Evolutionary conservation across 495 filamentous ascomycete species (phyloP), one percentile per base, ranked within the genome.

Genomic region (Lineolata rhizophorae): DNA sequence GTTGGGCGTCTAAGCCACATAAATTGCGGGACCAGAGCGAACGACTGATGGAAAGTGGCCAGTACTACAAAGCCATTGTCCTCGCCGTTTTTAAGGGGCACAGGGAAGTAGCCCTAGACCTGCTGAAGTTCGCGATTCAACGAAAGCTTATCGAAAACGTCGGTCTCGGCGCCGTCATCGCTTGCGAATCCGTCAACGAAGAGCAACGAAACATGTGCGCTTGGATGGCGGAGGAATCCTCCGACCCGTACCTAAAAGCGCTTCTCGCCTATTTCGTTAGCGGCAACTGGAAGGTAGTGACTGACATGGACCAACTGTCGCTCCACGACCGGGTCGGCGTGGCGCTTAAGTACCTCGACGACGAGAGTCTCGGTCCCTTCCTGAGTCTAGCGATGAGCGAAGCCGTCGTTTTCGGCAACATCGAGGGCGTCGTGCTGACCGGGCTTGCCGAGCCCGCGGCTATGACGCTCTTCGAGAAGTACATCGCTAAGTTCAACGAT

Each of bases 241-340:
- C 63, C 0, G 87, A 97, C 41, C 80, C 83, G 0, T 94, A 92
- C 45, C 65, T 87, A 6, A 71, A 83, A 31, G 83, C 84, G 0
- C 75, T 97, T 33, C 76, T 92, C n/a, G 72, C 79, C n/a, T 71
- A 82, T 32, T 81, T 94, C 31, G 72, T 78, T 30, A 82, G 76
- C 15, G 81, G 81, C 5, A 67, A 90, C 47, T 95, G 87, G 87
- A 57, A 67, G 18, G 67, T 67, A 8, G 80, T 95, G 14, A 67
- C 79, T 34, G 64, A 78, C 31, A 83, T 94, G 47, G 58, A 61
- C 3, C 80, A 81, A 19, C 63, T 97, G 0, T 81, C 87, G 0
- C 62, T 95, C 10, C 67, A 67, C 26, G 80, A 93, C 39, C 79
- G 90, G 9, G 62, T 90, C 22, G 79, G 75, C 18, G 72, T 94